A percentile compares a stretch with the other conserved stretches of the same genome.
phyloP scores from a whole-genome alignment of 169 alveolate genomes.

The Toxoplasma gondii region DNA sequence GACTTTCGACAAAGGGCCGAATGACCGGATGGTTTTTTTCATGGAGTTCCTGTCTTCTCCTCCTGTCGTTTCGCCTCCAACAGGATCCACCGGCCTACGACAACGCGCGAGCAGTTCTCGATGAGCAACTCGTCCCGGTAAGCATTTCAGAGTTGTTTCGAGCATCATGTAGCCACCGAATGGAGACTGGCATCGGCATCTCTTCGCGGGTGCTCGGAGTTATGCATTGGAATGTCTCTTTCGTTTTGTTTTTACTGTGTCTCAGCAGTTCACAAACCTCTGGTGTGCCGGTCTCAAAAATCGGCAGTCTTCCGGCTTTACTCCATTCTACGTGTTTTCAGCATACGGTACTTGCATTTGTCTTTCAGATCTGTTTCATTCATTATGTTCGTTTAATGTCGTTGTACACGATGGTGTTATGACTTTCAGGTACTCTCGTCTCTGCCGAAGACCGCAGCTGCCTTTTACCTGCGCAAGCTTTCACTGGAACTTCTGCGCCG shows the following conservation, averaged over 20 bases:
- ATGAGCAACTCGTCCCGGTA: background rate
- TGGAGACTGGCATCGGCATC: no score
- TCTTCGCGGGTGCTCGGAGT: no score
- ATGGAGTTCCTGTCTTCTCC: background rate
- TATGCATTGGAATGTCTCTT: background rate
- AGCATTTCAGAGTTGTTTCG: background rate
- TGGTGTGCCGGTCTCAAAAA: background rate
- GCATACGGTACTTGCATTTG: no score
- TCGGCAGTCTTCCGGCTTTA: no score
- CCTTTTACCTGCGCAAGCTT: slow-evolving; percentile 17
- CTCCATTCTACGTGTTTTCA: no score
- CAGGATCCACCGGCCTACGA: background rate
- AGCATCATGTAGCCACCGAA: no score
- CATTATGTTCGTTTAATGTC: no score
- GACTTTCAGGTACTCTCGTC: background rate
- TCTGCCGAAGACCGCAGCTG: background rate
- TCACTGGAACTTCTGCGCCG: background rate
- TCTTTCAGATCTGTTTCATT: no score
- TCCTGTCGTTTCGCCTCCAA: background rate
- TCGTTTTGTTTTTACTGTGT: background rate
- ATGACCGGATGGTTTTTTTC: no score
- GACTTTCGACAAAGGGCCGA: no score
- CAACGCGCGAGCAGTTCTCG: background rate
- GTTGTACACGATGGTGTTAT: background rate
- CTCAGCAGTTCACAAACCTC: background rate